phyloP scores from a whole-genome alignment of 345 rosid genomes.

The Eucalyptus polybractea region DNA sequence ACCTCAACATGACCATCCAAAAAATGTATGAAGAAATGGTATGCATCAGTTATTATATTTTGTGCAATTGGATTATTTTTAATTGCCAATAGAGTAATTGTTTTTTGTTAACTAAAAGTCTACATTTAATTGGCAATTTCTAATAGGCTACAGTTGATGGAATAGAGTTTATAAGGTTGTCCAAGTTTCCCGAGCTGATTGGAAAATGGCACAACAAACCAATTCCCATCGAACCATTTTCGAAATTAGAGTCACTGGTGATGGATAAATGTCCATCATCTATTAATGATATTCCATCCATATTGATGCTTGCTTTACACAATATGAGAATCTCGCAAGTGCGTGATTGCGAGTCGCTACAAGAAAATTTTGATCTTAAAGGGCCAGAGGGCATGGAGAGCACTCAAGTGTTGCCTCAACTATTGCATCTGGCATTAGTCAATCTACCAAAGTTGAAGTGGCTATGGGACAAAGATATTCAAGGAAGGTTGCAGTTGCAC shows the following conservation, averaged over 20 bases:
- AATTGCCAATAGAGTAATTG: no score
- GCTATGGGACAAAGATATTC: background rate
- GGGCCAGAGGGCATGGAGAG: fast-evolving
- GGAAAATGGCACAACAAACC: background rate
- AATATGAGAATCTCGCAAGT: background rate
- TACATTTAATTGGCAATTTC: no score
- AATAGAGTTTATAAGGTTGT: no score
- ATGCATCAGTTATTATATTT: fast-evolving
- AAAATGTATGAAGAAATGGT: background rate
- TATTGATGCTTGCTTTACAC: background rate
- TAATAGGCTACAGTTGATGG: no score
- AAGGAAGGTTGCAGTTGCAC: fast-evolving
- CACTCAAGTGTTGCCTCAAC: background rate
- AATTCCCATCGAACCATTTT: background rate
- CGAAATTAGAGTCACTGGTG: no score
- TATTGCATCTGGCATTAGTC: fast-evolving
- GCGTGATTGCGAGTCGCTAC: background rate
- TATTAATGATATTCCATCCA: background rate
- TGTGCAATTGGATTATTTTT: background rate
- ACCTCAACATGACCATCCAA: background rate
- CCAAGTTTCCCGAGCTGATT: no score
- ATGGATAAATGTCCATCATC: no score
- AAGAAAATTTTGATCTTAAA: background rate
- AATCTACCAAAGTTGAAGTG: background rate
- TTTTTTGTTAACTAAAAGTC: no score